Percentiles rank a stretch among this genome's conserved stretches.
phyloP scores from a whole-genome alignment of 1,284 basidiomycete species.

The Pyrrhoderma lamaoense region DNA sequence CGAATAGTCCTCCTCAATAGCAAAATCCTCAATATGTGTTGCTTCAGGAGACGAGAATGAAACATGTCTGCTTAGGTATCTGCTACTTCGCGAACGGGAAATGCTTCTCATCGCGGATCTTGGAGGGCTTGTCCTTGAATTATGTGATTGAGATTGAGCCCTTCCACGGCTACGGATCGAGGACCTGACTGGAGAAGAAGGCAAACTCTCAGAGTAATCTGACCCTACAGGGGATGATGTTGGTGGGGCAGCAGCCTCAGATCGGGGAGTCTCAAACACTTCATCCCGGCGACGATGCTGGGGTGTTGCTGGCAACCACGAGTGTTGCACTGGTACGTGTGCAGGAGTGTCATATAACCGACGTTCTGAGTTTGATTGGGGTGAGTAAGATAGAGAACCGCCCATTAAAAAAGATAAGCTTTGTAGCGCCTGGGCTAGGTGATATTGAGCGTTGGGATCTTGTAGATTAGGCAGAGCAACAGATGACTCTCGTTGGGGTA shows the following conservation, averaged over 20 bases:
- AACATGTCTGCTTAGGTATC: conserved; percentile 2
- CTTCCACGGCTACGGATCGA: neutral
- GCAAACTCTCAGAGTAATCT: conserved; percentile 10
- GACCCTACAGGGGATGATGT: conserved; percentile 15
- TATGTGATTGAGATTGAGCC: neutral
- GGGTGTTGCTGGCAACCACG: neutral
- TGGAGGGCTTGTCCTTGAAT: neutral
- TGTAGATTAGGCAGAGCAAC: conserved; percentile 7
- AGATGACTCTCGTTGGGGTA: neutral
- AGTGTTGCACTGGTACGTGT: neutral
- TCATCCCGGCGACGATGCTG: neutral
- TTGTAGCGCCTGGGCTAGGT: conserved; percentile 14
- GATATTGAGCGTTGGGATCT: conserved; percentile 12
- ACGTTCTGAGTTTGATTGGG: neutral
- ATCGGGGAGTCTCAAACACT: conserved; percentile 6
- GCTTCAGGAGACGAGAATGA: conserved; percentile 16
- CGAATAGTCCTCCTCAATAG: neutral
- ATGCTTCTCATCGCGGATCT: conserved; percentile 14
- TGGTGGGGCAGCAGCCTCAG: conserved; percentile 8
- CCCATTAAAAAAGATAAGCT: conserved; percentile 13
- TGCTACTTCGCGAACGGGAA: neutral
- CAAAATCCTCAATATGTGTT: conserved; percentile 11
- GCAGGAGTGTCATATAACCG: conserved; percentile 1
- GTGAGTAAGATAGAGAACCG: conserved; percentile 2
- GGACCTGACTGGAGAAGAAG: conserved; percentile 12